Percentiles rank a stretch among this genome's conserved stretches.
Evolutionary conservation across 208 protist genomes (phyloP).

Genomic region (Trichomonas gallinae): DNA sequence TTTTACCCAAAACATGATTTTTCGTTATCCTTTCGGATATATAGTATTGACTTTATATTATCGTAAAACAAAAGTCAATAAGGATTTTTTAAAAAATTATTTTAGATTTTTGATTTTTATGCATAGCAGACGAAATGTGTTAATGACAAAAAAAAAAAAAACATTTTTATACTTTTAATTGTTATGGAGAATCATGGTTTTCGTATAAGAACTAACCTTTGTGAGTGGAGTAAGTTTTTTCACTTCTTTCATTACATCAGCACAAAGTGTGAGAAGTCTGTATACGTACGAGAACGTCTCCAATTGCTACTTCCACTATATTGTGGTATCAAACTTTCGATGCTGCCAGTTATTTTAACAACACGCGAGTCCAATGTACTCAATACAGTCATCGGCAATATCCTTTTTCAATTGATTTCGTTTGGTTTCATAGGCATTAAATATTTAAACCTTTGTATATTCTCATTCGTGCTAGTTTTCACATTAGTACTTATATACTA

Average conservation of each 20-base stretch:
- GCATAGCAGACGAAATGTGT: no score
- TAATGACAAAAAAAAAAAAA: no score
- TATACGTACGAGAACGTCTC: no score
- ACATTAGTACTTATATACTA: not conserved
- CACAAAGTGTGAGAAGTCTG: not conserved
- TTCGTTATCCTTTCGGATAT: no score
- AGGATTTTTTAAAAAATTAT: no score
- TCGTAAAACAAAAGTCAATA: no score
- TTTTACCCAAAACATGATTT: no score
- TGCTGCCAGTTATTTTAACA: not conserved
- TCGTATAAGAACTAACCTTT: not conserved
- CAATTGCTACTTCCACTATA: not conserved
- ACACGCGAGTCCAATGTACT: not conserved
- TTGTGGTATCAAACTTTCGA: not conserved
- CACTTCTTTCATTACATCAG: not conserved
- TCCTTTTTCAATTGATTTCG: not conserved
- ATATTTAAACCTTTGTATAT: not conserved
- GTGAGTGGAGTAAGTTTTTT: not conserved
- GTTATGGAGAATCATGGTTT: not conserved
- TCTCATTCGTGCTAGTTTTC: not conserved
- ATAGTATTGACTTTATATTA: no score
- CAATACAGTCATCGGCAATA: not conserved
- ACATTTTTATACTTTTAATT: no score
- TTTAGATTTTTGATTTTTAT: no score
- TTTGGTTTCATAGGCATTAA: not conserved